phyloP scores from a whole-genome alignment of 176 grass and related monocot genomes.

The Alloteropsis semialata region DNA sequence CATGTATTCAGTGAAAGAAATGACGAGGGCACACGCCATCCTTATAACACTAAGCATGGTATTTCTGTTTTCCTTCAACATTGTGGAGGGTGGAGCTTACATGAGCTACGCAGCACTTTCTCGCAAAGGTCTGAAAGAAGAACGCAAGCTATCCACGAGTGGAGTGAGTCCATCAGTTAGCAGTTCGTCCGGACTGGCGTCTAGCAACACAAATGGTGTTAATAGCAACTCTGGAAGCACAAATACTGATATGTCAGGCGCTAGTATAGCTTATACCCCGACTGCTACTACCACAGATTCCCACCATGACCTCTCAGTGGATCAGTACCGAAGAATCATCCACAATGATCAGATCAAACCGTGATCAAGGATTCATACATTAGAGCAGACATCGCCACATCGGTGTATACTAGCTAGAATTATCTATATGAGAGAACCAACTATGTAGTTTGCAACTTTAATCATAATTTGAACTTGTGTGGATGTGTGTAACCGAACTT shows the following conservation, averaged over 20 bases:
- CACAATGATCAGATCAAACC: conserved; percentile 17
- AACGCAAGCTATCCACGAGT: not conserved
- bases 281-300: conserved; percentile 28
- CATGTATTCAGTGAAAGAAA: not conserved
- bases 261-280: not conserved
- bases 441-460: not conserved
- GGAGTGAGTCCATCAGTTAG: not conserved
- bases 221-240: not conserved
- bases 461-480: not conserved
- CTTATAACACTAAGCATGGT: conserved; percentile 1
- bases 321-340: conserved; percentile 3
- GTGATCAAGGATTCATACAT: not conserved
- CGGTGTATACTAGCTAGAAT: not conserved
- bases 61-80: conserved; percentile 4
- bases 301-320: conserved; percentile 34
- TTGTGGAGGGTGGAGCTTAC: not conserved
- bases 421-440: not conserved
- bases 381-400: too few relatives aligned
- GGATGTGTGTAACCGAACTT: not conserved
- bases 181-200: not conserved
- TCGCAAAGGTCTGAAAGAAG: conserved; percentile 29
- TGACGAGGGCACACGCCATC: not conserved
- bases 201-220: not conserved
- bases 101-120: not conserved
- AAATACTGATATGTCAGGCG: not conserved